Percentiles rank a stretch among this genome's conserved stretches.
phyloP scores from a whole-genome alignment of 2,329 filamentous ascomycete species.

The Ophiostoma sp. region DNA sequence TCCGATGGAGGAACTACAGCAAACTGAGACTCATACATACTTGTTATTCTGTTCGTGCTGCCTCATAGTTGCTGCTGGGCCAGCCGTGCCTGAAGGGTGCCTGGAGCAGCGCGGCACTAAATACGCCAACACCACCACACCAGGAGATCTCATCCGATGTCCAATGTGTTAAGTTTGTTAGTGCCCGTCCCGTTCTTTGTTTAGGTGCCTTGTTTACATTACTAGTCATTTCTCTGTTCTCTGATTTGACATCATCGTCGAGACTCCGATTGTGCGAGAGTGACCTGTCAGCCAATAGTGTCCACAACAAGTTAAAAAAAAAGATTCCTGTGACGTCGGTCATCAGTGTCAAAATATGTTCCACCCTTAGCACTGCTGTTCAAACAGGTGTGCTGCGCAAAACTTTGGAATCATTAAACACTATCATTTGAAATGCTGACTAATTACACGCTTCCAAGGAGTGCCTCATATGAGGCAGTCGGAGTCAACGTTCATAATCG shows the following conservation, averaged over 20 bases:
- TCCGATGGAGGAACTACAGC: not conserved
- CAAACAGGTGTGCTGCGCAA: not conserved
- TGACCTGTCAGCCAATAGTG: not conserved
- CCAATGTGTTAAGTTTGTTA: not conserved
- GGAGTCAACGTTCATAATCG: not conserved
- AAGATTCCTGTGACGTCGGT: not conserved
- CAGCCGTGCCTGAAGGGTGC: not conserved
- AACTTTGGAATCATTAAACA: not conserved
- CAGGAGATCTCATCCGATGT: not conserved
- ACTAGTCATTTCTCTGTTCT: not conserved
- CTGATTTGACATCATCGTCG: not conserved
- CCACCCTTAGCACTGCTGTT: not conserved
- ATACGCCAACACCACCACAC: not conserved
- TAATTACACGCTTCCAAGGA: not conserved
- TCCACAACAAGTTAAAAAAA: not conserved
- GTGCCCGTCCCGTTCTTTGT: conserved; percentile 5
- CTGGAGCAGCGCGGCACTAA: not conserved
- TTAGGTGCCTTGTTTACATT: not conserved
- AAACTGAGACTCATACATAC: not conserved
- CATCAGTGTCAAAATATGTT: not conserved
- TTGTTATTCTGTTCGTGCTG: not conserved
- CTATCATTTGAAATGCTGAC: not conserved
- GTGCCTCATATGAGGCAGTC: not conserved
- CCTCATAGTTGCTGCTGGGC: not conserved
- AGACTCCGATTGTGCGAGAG: not conserved